phyloP scores from a whole-genome alignment of 768 basidiomycete species.

The Pisolithus tinctorius region DNA sequence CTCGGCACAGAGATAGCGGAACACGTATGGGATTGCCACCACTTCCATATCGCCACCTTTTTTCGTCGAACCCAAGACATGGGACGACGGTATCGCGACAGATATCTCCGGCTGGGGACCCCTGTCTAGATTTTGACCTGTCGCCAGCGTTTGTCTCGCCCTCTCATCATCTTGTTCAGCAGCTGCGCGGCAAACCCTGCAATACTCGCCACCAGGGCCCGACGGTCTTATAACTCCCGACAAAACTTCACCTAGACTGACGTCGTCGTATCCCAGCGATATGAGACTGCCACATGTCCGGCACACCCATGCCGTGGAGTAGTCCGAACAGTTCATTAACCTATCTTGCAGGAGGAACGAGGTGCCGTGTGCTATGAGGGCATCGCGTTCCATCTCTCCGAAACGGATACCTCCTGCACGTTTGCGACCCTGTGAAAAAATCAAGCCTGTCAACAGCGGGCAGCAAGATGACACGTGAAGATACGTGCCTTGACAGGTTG shows the following conservation, averaged over 20 bases:
- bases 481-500: constrained; percentile 88
- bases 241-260: constrained; percentile 59
- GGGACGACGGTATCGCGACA: constrained; percentile 60
- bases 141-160: constrained; percentile 53
- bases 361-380: constrained; percentile 96
- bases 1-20: constrained; percentile 91
- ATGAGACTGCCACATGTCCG: constrained; percentile 93
- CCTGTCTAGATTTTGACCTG: constrained; percentile 41
- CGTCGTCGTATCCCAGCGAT: constrained; percentile 92
- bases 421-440: constrained; percentile 75
- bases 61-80: constrained; percentile 49
- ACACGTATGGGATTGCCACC: constrained; percentile 92
- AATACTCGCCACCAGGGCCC: constrained; percentile 88
- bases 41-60: constrained; percentile 88
- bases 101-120: constrained; percentile 44
- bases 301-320: constrained; percentile 99
- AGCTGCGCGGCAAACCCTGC: constrained; percentile 80
- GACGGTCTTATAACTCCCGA: constrained; percentile 48
- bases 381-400: constrained; percentile 99
- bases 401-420: constrained; percentile 98
- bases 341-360: constrained; percentile 98
- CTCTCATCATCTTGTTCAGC: constrained; percentile 59
- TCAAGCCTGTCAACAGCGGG: constrained; percentile 1
- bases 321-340: constrained; percentile 99
- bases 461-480: not conserved